Base-by-base conservation (phyloP, 352 stramenopile genomes). In the Phytopythium litorale region DNA sequence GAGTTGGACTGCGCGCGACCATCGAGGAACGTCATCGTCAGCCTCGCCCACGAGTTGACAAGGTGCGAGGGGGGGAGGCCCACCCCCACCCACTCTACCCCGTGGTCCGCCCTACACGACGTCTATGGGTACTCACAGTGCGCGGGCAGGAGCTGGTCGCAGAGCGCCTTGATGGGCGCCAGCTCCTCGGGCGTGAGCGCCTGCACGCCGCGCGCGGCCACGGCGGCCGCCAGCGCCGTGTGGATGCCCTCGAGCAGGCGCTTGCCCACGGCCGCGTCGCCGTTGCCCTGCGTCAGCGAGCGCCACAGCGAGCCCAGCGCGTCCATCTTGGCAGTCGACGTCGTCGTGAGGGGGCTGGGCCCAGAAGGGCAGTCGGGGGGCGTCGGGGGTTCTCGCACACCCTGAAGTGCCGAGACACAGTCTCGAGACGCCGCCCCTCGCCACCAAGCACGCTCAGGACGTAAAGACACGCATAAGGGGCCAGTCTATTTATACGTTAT, bases 171-270 rank as follows among this genome's bases (percentile, higher is more conserved):
- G 62, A 94, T 85, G 19, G 78, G 73, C 42, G 63, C 71, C 43
- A 92, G 90, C 50, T 92, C 83, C 0, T 79, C 76, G 11, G 54
- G 21, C 2, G 70, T 75, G 12, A 92, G 71, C 38, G 82, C 80
- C 56, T 73, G 76, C 32, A 70, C 43, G 35, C 52, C 69, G 38
- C 72, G 64, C 56, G 68, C 71, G 32, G 55, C 52, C 56, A 89
- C 82, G 42, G 70, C 71, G 8, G 71, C 54, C 9, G 71, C 60
- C 56, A 91, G 71, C 56, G 79, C 58, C 12, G 62, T 46, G 51
- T 88, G 78, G 63, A 91, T 86, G 23, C 63, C 49, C 32, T 81
- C 73, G 33, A 91, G 76, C 56, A 81, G 67, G 46, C 71, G 71
- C 53, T 68, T 60, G 13, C 78, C 75, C 1, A 55, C 58, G 4